phyloP scores from a whole-genome alignment of 83 land plant species.

The Picea mariana region DNA sequence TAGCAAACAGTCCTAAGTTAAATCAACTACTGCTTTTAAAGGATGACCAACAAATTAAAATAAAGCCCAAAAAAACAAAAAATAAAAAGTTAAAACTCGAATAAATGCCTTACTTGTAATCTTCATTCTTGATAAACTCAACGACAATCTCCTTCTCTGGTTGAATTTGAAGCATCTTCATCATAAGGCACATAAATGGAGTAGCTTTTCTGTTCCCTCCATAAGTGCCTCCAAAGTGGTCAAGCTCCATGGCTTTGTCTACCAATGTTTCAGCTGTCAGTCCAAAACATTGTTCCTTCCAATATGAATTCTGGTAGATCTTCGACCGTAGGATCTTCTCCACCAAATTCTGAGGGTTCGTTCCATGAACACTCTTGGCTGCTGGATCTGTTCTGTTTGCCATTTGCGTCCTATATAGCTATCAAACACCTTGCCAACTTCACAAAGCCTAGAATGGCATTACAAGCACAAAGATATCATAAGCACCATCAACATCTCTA shows the following conservation, averaged over 20 bases:
- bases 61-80: too few species aligned
- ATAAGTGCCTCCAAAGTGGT: slow-evolving; percentile 95
- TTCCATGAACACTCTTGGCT: slow-evolving; percentile 92
- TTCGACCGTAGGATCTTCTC: slow-evolving; percentile 95
- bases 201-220: slow-evolving; percentile 98
- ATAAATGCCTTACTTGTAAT: slow-evolving; percentile 87
- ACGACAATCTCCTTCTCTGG: slow-evolving; percentile 99
- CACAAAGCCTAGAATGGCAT: too few species aligned
- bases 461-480: too few species aligned
- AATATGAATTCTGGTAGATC: slow-evolving; percentile 92
- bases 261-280: slow-evolving; percentile 98
- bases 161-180: slow-evolving; percentile 99
- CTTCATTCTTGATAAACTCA: slow-evolving; percentile 98
- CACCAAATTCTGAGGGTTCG: slow-evolving; percentile 99
- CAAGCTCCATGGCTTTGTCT: slow-evolving; percentile 99
- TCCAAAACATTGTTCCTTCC: slow-evolving; percentile 99
- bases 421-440: too few species aligned
- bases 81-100: too few species aligned
- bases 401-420: slow-evolving; percentile 31
- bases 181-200: slow-evolving; percentile 93
- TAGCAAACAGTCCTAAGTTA: too few species aligned
- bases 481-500: too few species aligned
- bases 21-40: too few species aligned
- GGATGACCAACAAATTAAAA: too few species aligned
- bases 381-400: slow-evolving; percentile 97